Base-by-base conservation (phyloP, 257 asterid species). In the Scutellaria baicalensis region DNA sequence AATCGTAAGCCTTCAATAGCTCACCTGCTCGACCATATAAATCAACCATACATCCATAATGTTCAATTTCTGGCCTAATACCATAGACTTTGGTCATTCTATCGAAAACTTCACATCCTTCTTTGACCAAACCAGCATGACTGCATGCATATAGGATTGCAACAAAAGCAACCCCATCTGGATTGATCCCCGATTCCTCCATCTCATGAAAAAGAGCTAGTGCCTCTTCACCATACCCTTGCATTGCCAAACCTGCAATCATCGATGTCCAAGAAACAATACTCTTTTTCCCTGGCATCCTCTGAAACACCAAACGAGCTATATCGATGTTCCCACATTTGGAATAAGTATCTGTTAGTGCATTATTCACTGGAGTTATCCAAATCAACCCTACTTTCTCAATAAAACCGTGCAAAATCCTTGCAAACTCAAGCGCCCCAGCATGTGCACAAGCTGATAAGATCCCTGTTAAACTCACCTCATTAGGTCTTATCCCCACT, bases 21-120 rank as follows among this genome's bases (percentile, higher is more conserved):
- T 79, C 85, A 35, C 96, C 95, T 5, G 96, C 89, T 21, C 97
- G 81, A 13, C 97, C 86, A 61, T 87, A 91, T 57, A 93, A 75
- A 83, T 93, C 97, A 61, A 93, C 97, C 94, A 93, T 90, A 59
- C 98, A 93, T 57, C 98, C 98, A 52, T 87, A 93, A 60, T 93
- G 98, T 68, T 93, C 98, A 13, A 85, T 82, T 35, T 79, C 74
- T 8, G 94, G 95, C 65, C 70, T 64, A 47, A 93, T 78, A 17
- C 80, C 78, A 66, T 89, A 89, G 0, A 74, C 74, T 50, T 60
- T 55, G 10, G 81, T 77, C 96, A 93, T 93, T 78, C 59, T 83
- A 39, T 80, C 81, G 36, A 88, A 93, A 31, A 82, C 59, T 39
- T 78, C 75, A 36, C 70, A 57, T 13, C 97, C 97, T 64, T 86